Conservation (phyloP, 176 grass and related monocot species). For the Lolium rigidum region DNA sequence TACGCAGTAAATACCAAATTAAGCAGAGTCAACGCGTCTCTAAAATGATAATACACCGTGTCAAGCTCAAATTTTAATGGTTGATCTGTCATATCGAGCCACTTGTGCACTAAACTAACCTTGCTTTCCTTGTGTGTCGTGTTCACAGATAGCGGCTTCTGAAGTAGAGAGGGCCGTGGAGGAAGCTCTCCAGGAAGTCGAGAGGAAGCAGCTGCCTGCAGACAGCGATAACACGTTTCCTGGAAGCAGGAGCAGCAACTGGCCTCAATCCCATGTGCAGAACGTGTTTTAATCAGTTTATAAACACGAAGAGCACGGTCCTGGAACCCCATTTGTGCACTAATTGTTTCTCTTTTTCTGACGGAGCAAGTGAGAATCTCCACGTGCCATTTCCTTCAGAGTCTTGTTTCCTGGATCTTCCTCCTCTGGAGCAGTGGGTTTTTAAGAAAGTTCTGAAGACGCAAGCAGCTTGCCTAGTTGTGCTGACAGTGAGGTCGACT, state of each 20-base stretch:
- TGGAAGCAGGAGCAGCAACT: slow-evolving; percentile 40
- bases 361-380: slow-evolving; percentile 15
- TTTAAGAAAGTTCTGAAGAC: background rate
- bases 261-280: slow-evolving; percentile 45
- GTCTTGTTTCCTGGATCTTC: background rate
- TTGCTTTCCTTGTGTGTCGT: background rate
- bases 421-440: background rate
- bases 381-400: background rate
- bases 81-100: background rate
- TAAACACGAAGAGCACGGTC: background rate
- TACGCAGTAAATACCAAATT: background rate
- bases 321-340: background rate
- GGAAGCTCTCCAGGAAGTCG: slow-evolving; percentile 57
- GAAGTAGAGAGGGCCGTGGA: slow-evolving; percentile 74
- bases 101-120: slow-evolving; percentile 14
- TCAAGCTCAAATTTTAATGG: background rate
- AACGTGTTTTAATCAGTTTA: slow-evolving; percentile 47
- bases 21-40: background rate
- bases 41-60: background rate
- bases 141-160: slow-evolving; percentile 59
- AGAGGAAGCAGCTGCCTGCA: slow-evolving; percentile 40
- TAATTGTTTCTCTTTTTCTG: slow-evolving; percentile 22
- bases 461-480: background rate
- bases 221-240: slow-evolving; percentile 37
- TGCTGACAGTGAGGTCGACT: background rate